A percentile compares a stretch with the other conserved stretches of the same genome.
Evolutionary conservation across 2,329 filamentous ascomycete genomes (phyloP).

Genomic region (Camillea tinctor): DNA sequence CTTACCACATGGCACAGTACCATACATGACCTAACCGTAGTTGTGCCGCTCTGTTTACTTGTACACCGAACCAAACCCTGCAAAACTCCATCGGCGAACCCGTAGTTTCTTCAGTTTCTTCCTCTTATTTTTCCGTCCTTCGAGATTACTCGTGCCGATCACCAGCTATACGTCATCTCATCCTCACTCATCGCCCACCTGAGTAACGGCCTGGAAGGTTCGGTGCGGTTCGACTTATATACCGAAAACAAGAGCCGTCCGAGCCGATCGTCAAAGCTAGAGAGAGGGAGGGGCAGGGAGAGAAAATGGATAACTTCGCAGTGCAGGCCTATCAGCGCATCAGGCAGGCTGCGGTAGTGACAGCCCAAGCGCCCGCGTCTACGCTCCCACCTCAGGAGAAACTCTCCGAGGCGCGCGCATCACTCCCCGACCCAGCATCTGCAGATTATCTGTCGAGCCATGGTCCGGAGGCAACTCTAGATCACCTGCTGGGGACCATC

Average conservation of each 20-base stretch:
- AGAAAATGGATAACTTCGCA: conserved; percentile 9
- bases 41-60: neutral
- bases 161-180: neutral
- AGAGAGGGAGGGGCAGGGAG: neutral
- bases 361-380: conserved; percentile 19
- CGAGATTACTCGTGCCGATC: neutral
- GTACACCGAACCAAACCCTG: neutral
- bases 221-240: neutral
- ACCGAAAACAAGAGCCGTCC: neutral
- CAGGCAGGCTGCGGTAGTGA: conserved; percentile 17
- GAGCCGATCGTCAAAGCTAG: neutral
- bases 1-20: neutral
- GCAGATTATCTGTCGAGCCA: conserved; percentile 33
- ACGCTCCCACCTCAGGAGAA: conserved; percentile 40
- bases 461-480: conserved; percentile 33
- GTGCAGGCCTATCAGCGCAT: conserved; percentile 25
- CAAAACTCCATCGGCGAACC: neutral
- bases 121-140: too few relatives aligned
- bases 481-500: conserved; percentile 46
- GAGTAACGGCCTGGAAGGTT: neutral
- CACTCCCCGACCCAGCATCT: conserved; percentile 36
- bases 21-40: neutral
- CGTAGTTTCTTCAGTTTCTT: neutral
- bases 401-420: conserved; percentile 38
- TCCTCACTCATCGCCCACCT: neutral